These are phyloP conservation scores for Fusarium nisikadoi DNA, from an alignment of 2,329 filamentous ascomycete species.

Conservation along the genomic window DNA sequence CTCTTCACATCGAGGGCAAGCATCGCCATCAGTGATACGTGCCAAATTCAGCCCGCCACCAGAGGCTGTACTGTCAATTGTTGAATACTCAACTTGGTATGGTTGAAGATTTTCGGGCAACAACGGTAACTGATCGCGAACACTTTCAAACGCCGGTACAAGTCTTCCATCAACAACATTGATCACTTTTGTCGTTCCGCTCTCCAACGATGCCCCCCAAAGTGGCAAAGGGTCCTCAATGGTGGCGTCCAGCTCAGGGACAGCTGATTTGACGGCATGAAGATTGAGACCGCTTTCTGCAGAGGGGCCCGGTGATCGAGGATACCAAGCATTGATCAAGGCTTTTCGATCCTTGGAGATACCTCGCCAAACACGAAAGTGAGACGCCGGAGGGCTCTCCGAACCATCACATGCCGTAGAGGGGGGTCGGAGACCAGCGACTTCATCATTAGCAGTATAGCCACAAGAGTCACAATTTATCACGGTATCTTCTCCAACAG, in stretches of 20 bases:
- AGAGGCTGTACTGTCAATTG: conserved; percentile 49
- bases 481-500: conserved; percentile 86
- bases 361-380: conserved; percentile 65
- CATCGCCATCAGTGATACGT: conserved; percentile 72
- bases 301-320: conserved; percentile 47
- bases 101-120: conserved; percentile 30
- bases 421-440: conserved; percentile 62
- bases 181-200: conserved; percentile 40
- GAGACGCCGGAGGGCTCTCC: conserved; percentile 3
- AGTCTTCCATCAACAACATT: conserved; percentile 52
- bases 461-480: conserved; percentile 78
- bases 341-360: conserved; percentile 74
- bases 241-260: conserved; percentile 76
- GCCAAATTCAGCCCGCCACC: conserved; percentile 67
- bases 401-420: not conserved
- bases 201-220: conserved; percentile 58
- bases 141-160: conserved; percentile 35
- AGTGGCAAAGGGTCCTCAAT: conserved; percentile 68
- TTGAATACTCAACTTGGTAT: conserved; percentile 33
- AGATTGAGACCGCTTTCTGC: conserved; percentile 56
- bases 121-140: conserved; percentile 42
- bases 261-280: conserved; percentile 71
- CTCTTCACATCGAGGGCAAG: conserved; percentile 75
- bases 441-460: conserved; percentile 87
- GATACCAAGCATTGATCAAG: conserved; percentile 77